A percentile compares a stretch with the other conserved stretches of the same genome.
Conservation (phyloP, 139 green algal genomes). For the Chlamydomonas asymmetrica region DNA sequence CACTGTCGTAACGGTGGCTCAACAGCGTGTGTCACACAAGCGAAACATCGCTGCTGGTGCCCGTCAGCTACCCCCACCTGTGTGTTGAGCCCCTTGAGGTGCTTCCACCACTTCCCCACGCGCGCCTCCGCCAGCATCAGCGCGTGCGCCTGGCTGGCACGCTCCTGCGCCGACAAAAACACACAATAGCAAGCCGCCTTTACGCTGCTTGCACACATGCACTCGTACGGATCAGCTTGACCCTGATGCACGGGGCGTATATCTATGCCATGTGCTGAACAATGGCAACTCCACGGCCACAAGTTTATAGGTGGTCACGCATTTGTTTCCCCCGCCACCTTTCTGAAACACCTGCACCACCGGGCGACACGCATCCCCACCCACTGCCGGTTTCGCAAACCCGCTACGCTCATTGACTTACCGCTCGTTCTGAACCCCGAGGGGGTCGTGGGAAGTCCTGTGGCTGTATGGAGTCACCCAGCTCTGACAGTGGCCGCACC, state of each 20-base stretch:
- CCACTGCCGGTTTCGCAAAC: no score
- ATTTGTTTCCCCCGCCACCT: neutral
- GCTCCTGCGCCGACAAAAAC: constrained; percentile 11
- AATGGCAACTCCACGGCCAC: no score
- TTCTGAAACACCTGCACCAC: neutral
- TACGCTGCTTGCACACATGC: no score
- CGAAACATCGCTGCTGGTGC: no score
- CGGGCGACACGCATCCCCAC: constrained; percentile 7
- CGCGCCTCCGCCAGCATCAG: constrained; percentile 36
- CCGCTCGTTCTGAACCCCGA: constrained; percentile 10
- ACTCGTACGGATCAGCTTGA: no score
- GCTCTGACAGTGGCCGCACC: constrained; percentile 24
- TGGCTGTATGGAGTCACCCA: constrained; percentile 13
- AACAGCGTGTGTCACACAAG: no score
- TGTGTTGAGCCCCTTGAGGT: constrained; percentile 24
- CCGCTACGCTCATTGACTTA: no score
- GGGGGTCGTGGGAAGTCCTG: constrained; percentile 25
- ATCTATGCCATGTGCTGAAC: no score
- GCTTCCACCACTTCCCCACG: constrained; percentile 43
- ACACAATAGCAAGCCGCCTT: neutral
- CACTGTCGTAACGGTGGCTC: no score
- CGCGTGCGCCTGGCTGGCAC: constrained; percentile 32
- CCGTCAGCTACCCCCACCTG: neutral
- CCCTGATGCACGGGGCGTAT: no score
- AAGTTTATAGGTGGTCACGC: neutral